These are phyloP conservation scores for Backusella luteola DNA, from an alignment of 192 early-diverging fungal genomes.

Conservation along the genomic window DNA sequence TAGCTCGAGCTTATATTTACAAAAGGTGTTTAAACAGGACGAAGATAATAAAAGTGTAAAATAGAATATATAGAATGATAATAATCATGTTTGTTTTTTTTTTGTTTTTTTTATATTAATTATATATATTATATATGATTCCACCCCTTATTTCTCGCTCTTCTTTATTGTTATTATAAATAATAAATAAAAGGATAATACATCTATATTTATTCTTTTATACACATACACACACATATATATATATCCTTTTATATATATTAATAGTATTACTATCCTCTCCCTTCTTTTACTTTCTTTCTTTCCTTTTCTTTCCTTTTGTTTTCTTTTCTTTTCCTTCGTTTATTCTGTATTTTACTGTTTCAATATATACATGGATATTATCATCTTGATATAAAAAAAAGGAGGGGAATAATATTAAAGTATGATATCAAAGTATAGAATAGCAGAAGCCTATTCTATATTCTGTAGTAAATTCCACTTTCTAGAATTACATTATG, in stretches of 20 bases:
- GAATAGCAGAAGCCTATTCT: neutral
- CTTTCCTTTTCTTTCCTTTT: neutral
- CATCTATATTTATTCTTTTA: neutral
- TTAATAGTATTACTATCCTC: neutral
- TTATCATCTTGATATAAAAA: too few species aligned
- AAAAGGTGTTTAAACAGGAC: neutral
- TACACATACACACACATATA: neutral
- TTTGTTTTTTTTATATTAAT: too few species aligned
- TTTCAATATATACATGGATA: neutral
- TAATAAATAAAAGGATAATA: slow-evolving; percentile 7
- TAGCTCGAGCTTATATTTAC: neutral
- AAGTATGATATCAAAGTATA: neutral
- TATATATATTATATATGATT: neutral
- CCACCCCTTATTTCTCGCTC: neutral
- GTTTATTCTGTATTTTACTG: neutral
- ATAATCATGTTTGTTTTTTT: neutral
- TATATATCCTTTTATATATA: neutral
- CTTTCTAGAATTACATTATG: slow-evolving; percentile 32
- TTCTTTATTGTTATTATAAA: neutral
- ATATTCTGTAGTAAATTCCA: slow-evolving; percentile 24
- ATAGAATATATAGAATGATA: neutral
- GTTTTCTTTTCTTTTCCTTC: neutral
- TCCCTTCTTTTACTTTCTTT: neutral
- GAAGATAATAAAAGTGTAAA: neutral
- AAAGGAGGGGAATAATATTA: too few species aligned